A percentile compares a stretch with the other conserved stretches of the same genome.
Evolutionary conservation across 495 filamentous ascomycete species (phyloP).

Genomic region (Aspergillus coremiiformis): DNA sequence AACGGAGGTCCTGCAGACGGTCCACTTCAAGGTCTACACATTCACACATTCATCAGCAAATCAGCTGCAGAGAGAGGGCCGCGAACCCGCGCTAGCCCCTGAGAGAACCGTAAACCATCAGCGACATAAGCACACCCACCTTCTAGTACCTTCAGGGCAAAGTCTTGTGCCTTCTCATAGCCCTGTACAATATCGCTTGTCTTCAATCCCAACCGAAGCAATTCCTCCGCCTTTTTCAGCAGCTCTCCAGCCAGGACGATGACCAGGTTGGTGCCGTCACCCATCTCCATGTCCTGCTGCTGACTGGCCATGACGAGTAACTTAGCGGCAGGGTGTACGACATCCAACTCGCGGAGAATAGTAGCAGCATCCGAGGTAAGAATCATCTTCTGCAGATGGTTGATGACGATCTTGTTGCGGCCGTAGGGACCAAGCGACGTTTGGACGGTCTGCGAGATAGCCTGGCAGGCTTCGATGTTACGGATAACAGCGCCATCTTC

Average conservation of each 20-base stretch:
- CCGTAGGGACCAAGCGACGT: constrained; percentile 96
- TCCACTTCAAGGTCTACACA: constrained; percentile 74
- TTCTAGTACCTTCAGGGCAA: constrained; percentile 76
- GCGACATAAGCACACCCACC: constrained; percentile 38
- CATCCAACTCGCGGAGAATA: constrained; percentile 93
- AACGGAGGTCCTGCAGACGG: constrained; percentile 75
- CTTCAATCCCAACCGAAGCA: constrained; percentile 92
- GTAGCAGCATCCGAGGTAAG: constrained; percentile 96
- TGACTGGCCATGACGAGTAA: constrained; percentile 98
- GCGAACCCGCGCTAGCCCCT: constrained; percentile 8
- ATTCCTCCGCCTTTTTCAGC: constrained; percentile 92
- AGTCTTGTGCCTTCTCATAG: constrained; percentile 88
- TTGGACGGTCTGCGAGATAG: constrained; percentile 91
- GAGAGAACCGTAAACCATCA: not conserved
- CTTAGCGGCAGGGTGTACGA: constrained; percentile 97
- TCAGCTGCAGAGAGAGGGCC: not conserved
- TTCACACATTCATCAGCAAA: constrained; percentile 1
- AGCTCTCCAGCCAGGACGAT: constrained; percentile 94
- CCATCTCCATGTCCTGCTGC: constrained; percentile 98
- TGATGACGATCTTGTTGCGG: constrained; percentile 99
- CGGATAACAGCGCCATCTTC: constrained; percentile 98
- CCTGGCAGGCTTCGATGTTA: constrained; percentile 97
- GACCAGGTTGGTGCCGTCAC: constrained; percentile 96
- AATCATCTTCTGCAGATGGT: constrained; percentile 99
- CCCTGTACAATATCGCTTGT: constrained; percentile 92